Conservation (phyloP, 306 rosid genomes). For the Potentilla sterilis region DNA sequence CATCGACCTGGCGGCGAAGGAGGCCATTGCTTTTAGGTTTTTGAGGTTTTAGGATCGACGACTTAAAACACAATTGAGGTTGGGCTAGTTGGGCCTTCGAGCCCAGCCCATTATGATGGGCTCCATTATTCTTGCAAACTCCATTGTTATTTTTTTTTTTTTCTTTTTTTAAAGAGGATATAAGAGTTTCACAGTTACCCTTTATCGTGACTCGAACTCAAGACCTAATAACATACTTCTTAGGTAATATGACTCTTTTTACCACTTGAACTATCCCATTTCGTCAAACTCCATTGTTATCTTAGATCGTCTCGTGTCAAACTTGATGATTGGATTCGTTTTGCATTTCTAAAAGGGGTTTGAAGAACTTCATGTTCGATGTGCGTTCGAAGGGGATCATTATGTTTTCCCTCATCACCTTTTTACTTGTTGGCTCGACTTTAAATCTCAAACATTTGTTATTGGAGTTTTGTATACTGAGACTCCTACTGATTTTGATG, state of each 20-base stretch:
- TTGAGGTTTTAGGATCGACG: constrained; percentile 12
- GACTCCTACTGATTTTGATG: too few species aligned
- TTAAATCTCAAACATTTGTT: neutral
- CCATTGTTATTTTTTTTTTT: too few species aligned
- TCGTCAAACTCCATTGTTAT: neutral
- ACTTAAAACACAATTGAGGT: neutral
- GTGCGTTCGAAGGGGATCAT: neutral
- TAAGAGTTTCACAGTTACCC: too few species aligned
- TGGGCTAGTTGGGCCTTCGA: neutral
- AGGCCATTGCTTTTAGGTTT: constrained; percentile 45
- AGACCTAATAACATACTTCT: too few species aligned
- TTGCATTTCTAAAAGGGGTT: neutral
- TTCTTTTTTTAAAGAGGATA: too few species aligned
- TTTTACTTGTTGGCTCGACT: neutral
- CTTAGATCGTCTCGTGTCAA: neutral
- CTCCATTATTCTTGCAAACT: too few species aligned
- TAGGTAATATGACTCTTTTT: too few species aligned
- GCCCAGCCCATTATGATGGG: neutral
- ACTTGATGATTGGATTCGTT: neutral
- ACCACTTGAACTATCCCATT: too few species aligned
- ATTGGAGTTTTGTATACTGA: too few species aligned
- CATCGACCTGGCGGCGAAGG: constrained; percentile 75
- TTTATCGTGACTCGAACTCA: too few species aligned
- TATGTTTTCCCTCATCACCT: neutral
- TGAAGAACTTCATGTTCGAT: neutral